These are phyloP conservation scores for Alternaria brassicae DNA, from an alignment of 2,329 filamentous ascomycete genomes.

Conservation along the genomic window DNA sequence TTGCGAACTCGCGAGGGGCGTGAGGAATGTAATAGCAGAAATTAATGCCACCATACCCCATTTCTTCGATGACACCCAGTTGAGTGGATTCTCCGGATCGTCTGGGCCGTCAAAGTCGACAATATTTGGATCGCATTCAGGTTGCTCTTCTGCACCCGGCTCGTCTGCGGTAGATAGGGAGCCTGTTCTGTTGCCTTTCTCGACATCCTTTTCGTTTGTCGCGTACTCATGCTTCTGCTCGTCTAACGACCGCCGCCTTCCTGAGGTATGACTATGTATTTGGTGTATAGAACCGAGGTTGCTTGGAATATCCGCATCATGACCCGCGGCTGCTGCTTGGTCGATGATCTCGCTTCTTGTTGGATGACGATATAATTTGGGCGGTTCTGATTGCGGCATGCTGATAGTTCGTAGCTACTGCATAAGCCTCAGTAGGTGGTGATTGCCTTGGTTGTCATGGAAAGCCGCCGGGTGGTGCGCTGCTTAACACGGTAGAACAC, in stretches of 20 bases:
- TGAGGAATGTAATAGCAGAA: conserved; percentile 59
- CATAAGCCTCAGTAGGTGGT: background rate
- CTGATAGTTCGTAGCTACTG: background rate
- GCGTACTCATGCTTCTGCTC: conserved; percentile 18
- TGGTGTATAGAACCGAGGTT: conserved; percentile 41
- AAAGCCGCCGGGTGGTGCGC: background rate
- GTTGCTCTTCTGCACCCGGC: conserved; percentile 9
- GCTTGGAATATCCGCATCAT: conserved; percentile 51
- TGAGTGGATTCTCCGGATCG: conserved; percentile 66
- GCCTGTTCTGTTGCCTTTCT: conserved; percentile 35
- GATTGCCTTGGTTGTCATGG: background rate
- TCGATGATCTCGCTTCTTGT: conserved; percentile 46
- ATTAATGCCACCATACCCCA: conserved; percentile 57
- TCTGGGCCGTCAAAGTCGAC: conserved; percentile 67
- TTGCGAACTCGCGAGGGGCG: conserved; percentile 64
- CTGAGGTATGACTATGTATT: conserved; percentile 19
- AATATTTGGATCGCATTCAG: conserved; percentile 55
- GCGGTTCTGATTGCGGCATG: conserved; percentile 17
- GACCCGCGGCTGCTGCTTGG: conserved; percentile 47
- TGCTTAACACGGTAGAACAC: background rate
- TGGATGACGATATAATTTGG: conserved; percentile 29
- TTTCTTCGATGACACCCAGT: conserved; percentile 62
- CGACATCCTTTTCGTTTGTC: conserved; percentile 35
- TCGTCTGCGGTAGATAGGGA: conserved; percentile 31
- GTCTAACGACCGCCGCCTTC: conserved; percentile 7